Percentiles rank a stretch among this genome's conserved stretches.
These are phyloP conservation scores for Isoetes taiwanensis DNA, from an alignment of 75 land plant genomes.

Conservation along the genomic window DNA sequence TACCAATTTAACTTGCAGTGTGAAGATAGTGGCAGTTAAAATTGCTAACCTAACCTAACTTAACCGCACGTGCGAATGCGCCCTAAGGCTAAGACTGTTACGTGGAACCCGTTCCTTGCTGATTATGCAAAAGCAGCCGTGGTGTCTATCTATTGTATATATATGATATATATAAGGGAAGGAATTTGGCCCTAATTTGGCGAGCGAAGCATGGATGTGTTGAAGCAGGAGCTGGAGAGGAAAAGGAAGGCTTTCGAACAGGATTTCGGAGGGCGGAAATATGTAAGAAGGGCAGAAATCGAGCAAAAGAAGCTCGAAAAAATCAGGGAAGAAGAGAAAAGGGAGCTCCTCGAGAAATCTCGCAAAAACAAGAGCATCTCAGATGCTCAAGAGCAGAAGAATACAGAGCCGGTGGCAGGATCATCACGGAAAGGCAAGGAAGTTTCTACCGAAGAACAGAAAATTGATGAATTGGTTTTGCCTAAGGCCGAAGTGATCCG, in stretches of 20 bases:
- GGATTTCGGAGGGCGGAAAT: constrained; percentile 55
- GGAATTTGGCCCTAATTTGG: too few relatives aligned
- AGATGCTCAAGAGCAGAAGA: not conserved
- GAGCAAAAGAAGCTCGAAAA: constrained; percentile 58
- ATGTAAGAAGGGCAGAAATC: constrained; percentile 67
- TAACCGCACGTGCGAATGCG: too few relatives aligned
- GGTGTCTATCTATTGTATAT: too few relatives aligned
- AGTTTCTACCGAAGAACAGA: constrained; percentile 35
- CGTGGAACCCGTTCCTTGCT: too few relatives aligned
- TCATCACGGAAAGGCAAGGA: constrained; percentile 16
- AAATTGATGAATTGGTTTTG: constrained; percentile 56
- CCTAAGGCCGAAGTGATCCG: constrained; percentile 73
- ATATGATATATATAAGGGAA: too few relatives aligned
- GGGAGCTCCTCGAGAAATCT: constrained; percentile 34
- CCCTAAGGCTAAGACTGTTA: too few relatives aligned
- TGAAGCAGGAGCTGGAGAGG: constrained; percentile 61
- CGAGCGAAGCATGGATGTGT: constrained; percentile 93
- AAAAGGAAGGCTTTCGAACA: constrained; percentile 43
- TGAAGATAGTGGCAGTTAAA: too few relatives aligned
- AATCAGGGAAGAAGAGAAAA: constrained; percentile 60
- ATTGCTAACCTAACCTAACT: too few relatives aligned
- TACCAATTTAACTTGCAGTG: too few relatives aligned
- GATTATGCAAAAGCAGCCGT: too few relatives aligned
- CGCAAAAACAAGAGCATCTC: not conserved
- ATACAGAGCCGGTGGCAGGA: not conserved